Conservation (phyloP, 345 rosid species). For the Sisymbrium altissimum region DNA sequence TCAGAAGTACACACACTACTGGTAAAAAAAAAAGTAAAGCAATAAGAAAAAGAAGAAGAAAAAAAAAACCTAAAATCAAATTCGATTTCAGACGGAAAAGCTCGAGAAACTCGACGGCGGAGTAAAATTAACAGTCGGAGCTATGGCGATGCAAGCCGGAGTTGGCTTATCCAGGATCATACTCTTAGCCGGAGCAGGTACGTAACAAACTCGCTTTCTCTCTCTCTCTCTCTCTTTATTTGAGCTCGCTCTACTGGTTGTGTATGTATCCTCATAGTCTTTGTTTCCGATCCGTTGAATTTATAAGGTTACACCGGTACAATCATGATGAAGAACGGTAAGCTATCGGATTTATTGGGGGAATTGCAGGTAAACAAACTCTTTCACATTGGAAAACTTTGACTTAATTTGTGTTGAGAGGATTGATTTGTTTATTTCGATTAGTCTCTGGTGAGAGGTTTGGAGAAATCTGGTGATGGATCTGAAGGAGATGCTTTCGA, state of each 20-base stretch:
- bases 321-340: constrained; percentile 68
- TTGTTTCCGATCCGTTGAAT: constrained; percentile 5
- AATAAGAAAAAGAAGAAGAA: not conserved
- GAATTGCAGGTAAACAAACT: constrained; percentile 66
- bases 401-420: no score
- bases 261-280: not conserved
- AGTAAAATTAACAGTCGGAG: constrained; percentile 16
- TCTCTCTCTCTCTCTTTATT: not conserved
- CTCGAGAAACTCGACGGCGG: constrained; percentile 20
- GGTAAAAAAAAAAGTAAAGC: no score
- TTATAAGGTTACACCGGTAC: constrained; percentile 71
- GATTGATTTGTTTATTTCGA: not conserved
- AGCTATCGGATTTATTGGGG: constrained; percentile 71
- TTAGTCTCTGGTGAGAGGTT: constrained; percentile 48
- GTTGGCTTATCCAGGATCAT: constrained; percentile 71
- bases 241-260: not conserved
- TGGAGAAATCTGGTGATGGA: constrained; percentile 57
- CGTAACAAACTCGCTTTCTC: not conserved
- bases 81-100: not conserved
- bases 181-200: constrained; percentile 85
- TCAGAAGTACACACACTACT: no score
- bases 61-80: constrained; percentile 13
- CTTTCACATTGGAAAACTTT: no score
- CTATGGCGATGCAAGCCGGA: constrained; percentile 90
- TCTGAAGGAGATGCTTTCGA: constrained; percentile 57